Evolutionary conservation across 2,329 filamentous ascomycete genomes (phyloP), one percentile per base, ranked within the genome.

Genomic region (Grosmannia clavigera): DNA sequence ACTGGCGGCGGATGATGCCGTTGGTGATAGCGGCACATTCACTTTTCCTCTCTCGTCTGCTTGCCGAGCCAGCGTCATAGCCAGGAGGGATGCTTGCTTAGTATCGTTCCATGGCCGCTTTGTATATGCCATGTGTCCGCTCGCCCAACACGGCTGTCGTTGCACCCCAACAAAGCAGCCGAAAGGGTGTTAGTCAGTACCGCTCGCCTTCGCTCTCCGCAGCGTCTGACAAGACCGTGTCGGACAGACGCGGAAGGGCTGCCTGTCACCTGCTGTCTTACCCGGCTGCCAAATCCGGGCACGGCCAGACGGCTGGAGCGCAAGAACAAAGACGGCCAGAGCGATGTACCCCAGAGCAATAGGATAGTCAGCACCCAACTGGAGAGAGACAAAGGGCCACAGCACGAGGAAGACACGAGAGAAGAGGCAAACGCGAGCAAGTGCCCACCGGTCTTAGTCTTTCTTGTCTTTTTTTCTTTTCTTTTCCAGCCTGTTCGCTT

Each of bases 351-450:
- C 9, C 38, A 22, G n/a, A 31, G 43, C 43, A 46, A 19, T 19
- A 58, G 56, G 51, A 53, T 61, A 61, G 61, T 63, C 61, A 63
- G 61, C 61, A 63, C 51, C 61, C 61, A 61, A 62, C 58, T 58
- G 61, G 55, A 52, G 43, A 60, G n/a, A 58, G 57, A 63, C 58
- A 58, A 61, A 61, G 58, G 38, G 33, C 40, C 40, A 16, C 43
- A 29, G 48, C 48, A 11, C 10, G 1, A 22, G n/a, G 50, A 46
- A 3, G 43, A 19, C 46, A 48, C 53, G 59, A 22, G 25, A 19
- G 16, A 1, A 14, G 50, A 50, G 50, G 25, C 9, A 27, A 19
- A 27, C 27, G 27, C 53, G 9, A 43, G 35, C 31, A 55, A 33
- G 22, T 40, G 35, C 33, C 33, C 54, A 27, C 35, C 22, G 11